These are phyloP conservation scores for Prunella vulgaris DNA, from an alignment of 257 asterid species.

Conservation along the genomic window DNA sequence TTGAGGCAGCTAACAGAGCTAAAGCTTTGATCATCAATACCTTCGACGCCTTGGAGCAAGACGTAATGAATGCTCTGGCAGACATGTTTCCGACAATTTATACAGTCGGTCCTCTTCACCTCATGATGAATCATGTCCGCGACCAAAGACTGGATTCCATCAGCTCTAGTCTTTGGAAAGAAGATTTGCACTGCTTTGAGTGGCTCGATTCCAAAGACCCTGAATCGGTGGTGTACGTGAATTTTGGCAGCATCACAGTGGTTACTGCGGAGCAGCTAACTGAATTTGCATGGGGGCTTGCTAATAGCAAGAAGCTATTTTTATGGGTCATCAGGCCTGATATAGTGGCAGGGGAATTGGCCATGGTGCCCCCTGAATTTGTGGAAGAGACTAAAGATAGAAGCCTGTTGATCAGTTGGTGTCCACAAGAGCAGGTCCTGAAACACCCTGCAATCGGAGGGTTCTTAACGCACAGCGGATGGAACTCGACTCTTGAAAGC, in stretches of 20 bases:
- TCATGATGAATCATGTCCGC: slow-evolving; percentile 30
- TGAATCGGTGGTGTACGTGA: slow-evolving; percentile 39
- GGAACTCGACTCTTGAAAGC: slow-evolving; percentile 51
- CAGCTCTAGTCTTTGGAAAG: slow-evolving; percentile 42
- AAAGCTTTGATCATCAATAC: slow-evolving; percentile 41
- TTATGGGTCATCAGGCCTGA: slow-evolving; percentile 51
- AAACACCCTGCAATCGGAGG: slow-evolving; percentile 45
- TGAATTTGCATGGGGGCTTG: slow-evolving; percentile 56
- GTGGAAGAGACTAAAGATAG: slow-evolving; percentile 33
- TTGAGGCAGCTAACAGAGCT: slow-evolving; percentile 14
- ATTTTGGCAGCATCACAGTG: slow-evolving; percentile 46
- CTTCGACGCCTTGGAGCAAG: slow-evolving; percentile 36
- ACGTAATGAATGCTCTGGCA: slow-evolving; percentile 26
- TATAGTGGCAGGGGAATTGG: slow-evolving; percentile 33
- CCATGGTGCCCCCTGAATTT: slow-evolving; percentile 41
- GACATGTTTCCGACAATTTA: slow-evolving; percentile 25
- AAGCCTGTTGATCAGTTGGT: slow-evolving; percentile 43
- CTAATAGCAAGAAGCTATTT: slow-evolving; percentile 35
- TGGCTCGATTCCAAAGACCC: slow-evolving; percentile 41
- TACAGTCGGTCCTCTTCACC: slow-evolving; percentile 40
- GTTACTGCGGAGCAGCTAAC: slow-evolving; percentile 35
- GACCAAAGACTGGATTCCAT: slow-evolving; percentile 23
- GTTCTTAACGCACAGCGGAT: slow-evolving; percentile 48
- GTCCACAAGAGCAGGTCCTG: slow-evolving; percentile 42
- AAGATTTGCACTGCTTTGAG: slow-evolving; percentile 27